Conservation (phyloP, 495 filamentous ascomycete genomes). For the Podospora didyma region DNA sequence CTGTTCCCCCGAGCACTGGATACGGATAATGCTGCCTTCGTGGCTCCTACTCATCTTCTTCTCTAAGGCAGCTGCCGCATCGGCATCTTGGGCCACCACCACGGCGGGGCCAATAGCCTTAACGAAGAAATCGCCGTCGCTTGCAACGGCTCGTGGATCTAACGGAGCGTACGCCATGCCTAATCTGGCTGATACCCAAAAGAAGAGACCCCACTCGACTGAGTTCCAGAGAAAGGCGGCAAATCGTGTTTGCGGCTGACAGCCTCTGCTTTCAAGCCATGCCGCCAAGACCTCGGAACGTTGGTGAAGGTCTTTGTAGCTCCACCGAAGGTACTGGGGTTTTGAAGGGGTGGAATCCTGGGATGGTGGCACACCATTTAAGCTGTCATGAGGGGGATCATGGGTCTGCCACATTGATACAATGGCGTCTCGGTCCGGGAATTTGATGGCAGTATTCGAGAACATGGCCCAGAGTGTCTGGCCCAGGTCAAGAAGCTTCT, state of each 20-base stretch:
- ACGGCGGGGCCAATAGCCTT: no score
- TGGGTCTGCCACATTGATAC: conserved; percentile 18
- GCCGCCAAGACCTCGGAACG: conserved; percentile 5
- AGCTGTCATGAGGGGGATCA: not conserved
- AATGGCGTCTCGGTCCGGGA: conserved; percentile 13
- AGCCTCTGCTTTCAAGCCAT: conserved; percentile 6
- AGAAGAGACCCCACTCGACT: conserved; percentile 30
- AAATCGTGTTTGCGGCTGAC: conserved; percentile 8
- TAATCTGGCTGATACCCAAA: conserved; percentile 29
- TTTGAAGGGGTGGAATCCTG: not conserved
- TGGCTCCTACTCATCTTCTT: no score
- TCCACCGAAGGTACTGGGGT: conserved; percentile 11
- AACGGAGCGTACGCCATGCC: no score
- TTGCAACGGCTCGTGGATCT: no score
- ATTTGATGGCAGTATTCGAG: conserved; percentile 1
- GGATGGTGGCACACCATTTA: no score
- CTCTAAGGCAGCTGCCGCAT: no score
- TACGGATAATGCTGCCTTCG: no score
- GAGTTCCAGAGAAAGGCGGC: conserved; percentile 29
- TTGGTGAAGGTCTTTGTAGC: conserved; percentile 7
- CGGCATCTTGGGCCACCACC: no score
- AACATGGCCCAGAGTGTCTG: conserved; percentile 14
- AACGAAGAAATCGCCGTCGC: no score
- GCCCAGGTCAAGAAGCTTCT: conserved; percentile 7
- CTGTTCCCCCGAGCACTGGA: no score